These are phyloP conservation scores for Wallacemonas sp. DNA, from an alignment of 208 protist species.

Conservation along the genomic window DNA sequence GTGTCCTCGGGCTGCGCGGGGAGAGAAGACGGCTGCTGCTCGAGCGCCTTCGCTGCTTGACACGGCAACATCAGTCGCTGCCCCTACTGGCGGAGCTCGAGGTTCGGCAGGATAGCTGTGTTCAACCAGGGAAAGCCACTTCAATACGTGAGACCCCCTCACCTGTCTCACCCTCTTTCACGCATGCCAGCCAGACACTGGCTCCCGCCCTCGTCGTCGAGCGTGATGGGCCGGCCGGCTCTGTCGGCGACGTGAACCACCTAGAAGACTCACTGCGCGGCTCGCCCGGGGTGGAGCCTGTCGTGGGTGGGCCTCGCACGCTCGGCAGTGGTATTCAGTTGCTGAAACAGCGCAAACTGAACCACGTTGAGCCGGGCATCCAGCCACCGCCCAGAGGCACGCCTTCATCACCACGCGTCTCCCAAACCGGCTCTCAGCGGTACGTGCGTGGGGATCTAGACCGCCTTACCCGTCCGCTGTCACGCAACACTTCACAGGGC, in stretches of 20 bases:
- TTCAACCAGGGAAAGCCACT: neutral
- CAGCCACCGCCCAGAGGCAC: no score
- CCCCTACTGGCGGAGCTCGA: neutral
- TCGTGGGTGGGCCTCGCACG: neutral
- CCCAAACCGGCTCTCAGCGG: neutral
- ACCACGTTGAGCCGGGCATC: no score
- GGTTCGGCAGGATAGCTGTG: neutral
- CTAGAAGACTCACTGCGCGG: no score
- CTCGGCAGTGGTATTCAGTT: conserved; percentile 6
- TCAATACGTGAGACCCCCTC: neutral
- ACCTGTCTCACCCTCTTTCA: neutral
- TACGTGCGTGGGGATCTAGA: neutral
- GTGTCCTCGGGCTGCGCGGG: neutral
- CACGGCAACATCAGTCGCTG: neutral
- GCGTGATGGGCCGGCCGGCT: neutral
- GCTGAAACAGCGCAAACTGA: neutral
- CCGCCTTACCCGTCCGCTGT: neutral
- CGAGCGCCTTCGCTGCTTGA: neutral
- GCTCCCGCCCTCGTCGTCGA: neutral
- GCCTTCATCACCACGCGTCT: no score
- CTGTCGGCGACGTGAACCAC: neutral
- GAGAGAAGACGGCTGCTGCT: neutral
- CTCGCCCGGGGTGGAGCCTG: no score
- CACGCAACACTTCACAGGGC: neutral
- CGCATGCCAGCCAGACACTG: neutral